Evolutionary conservation across 345 rosid genomes (phyloP), one percentile per base, ranked within the genome.

Genomic region (Brassica napus): DNA sequence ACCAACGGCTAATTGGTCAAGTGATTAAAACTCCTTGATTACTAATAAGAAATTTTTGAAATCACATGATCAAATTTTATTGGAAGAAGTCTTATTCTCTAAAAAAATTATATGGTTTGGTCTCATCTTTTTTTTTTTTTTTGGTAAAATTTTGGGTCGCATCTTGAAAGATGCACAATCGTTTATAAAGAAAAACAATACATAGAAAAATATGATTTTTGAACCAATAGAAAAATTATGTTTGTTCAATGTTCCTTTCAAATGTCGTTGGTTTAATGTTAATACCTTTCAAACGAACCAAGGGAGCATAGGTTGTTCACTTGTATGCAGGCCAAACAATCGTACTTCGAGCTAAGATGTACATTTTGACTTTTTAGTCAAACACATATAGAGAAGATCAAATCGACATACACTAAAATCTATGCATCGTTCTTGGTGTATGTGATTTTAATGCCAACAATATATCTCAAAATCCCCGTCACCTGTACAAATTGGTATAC

Each of bases 391-490:
- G 57, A 14, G 57, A 49, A 49, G 57, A 5, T 14, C 57, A 49
- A 76, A 18, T 69, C 62, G 79, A 77, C 74, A 77, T 49, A 62
- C 65, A 34, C 75, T 61, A 31, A 70, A 70, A 62, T 52, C 80
- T 52, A 70, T 62, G 79, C 69, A 69, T 77, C 4, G 80, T 77
- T 77, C 71, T 49, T 49, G 32, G 63, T 77, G 23, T 47, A 23
- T 34, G 30, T 49, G 39, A 77, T 69, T 62, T 26, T 32, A 69
- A 69, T 47, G 39, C 80, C 69, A 77, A 69, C 74, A 61, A 47
- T 77, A 32, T 69, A 62, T 23, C 37, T 77, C 34, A 42, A 32
- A 42, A 60, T 44, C 30, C n/a, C 62, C 55, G 39, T 61, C 54
- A 47, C 24, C 24, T 61, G n/a, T 62, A 61, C 63, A 18, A 18